Conservation (phyloP, 768 basidiomycete species). For the Daedaleopsis sinensis region DNA sequence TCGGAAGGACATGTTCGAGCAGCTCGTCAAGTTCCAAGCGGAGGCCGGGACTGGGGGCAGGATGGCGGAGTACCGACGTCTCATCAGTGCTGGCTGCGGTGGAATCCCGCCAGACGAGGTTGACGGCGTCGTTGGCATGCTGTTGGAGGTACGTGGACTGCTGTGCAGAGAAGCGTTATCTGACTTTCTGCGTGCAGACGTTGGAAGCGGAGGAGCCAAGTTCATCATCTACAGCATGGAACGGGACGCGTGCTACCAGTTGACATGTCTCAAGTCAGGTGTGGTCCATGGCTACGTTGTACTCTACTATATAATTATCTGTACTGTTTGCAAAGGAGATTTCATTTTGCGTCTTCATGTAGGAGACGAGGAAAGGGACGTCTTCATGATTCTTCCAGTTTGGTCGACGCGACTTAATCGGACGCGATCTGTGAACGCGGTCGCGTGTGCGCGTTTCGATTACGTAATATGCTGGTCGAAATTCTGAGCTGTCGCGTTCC, state of each 20-base stretch:
- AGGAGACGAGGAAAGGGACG: no score
- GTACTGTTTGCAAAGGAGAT: neutral
- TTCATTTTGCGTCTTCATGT: neutral
- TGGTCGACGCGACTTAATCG: conserved; percentile 4
- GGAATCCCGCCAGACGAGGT: conserved; percentile 86
- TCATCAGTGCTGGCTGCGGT: conserved; percentile 91
- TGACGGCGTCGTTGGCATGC: conserved; percentile 80
- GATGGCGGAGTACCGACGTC: conserved; percentile 85
- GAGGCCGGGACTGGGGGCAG: conserved; percentile 89
- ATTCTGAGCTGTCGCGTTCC: conserved; percentile 22
- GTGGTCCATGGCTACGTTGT: conserved; percentile 17
- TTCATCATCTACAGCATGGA: conserved; percentile 47
- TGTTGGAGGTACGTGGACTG: conserved; percentile 68
- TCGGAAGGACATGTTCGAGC: conserved; percentile 73
- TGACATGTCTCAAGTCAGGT: conserved; percentile 11
- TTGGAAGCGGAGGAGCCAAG: conserved; percentile 81
- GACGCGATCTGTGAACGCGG: conserved; percentile 9
- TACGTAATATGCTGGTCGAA: conserved; percentile 12
- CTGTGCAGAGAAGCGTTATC: conserved; percentile 4
- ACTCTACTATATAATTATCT: conserved; percentile 10
- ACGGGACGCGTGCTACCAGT: conserved; percentile 23
- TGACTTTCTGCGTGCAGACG: conserved; percentile 48
- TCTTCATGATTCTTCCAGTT: no score
- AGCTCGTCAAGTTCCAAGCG: conserved; percentile 79
- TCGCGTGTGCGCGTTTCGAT: conserved; percentile 18